phyloP scores from a whole-genome alignment of 441 rosid genomes.

The Euphorbia celastroides region DNA sequence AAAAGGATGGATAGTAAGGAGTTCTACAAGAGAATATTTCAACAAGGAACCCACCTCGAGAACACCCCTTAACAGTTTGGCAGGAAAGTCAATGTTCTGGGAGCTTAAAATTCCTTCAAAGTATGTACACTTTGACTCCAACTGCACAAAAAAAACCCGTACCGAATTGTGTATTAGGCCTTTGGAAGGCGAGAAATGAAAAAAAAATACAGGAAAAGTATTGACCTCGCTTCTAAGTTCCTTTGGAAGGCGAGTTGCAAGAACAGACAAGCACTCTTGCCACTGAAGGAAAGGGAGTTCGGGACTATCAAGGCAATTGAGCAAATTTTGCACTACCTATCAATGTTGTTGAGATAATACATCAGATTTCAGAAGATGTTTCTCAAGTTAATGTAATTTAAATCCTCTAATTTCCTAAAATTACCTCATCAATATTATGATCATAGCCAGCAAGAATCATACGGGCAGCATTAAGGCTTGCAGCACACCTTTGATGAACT shows the following conservation, averaged over 20 bases:
- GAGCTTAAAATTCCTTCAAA: constrained; percentile 56
- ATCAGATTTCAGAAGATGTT: constrained; percentile 9
- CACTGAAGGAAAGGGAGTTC: constrained; percentile 99
- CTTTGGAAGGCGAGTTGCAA: constrained; percentile 93
- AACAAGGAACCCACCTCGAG: constrained; percentile 61
- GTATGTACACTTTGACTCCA: constrained; percentile 79
- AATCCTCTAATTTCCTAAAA: no score
- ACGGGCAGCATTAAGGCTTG: constrained; percentile 88
- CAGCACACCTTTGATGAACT: constrained; percentile 99
- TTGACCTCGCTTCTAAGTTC: constrained; percentile 82
- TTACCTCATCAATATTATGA: constrained; percentile 87
- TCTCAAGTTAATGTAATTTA: not conserved
- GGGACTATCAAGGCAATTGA: constrained; percentile 92
- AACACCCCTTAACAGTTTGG: constrained; percentile 70
- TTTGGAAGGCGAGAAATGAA: constrained; percentile 15
- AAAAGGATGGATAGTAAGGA: constrained; percentile 10
- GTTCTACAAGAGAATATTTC: constrained; percentile 15
- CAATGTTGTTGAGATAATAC: constrained; percentile 13
- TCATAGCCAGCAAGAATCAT: constrained; percentile 99
- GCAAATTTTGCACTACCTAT: constrained; percentile 92
- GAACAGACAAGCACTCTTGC: constrained; percentile 97
- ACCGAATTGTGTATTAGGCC: no score
- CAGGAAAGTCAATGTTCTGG: constrained; percentile 86
- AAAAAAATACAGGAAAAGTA: constrained; percentile 9
- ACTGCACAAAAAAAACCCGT: constrained; percentile 54